Evolutionary conservation across 2,329 filamentous ascomycete species (phyloP), one percentile per base, ranked within the genome.

Genomic region (Dothiorella sarmentorum): DNA sequence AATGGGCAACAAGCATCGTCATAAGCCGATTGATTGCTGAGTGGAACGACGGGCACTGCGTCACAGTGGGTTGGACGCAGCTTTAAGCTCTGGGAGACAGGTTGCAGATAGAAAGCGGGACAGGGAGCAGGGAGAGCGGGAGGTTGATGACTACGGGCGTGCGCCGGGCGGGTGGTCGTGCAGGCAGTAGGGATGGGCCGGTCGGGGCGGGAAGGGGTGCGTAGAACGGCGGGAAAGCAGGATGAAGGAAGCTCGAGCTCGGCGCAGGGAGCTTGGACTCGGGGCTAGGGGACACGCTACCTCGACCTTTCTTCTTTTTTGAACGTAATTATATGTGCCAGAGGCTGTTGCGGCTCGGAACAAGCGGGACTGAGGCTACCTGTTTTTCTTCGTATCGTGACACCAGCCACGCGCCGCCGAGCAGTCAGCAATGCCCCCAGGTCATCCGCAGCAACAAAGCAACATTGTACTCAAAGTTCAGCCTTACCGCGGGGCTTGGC

Each of bases 161-260:
- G 49, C 20, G 24, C 49, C 35, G 35, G n/a, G 49, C 29, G 49
- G 33, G 27, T 53, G 49, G 49, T 53, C 35, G 49, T 40, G 49
- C 49, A 29, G 49, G 29, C 45, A 27, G 49, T 53, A 53, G 49
- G 49, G 49, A 53, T 53, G 33, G 33, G 49, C 49, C 26, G 49
- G 49, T 53, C 49, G 49, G 49, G n/a, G 33, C 49, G 49, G n/a
- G 49, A 40, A 53, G 17, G 49, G 49, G 49, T 40, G 49, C 49
- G 33, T n/a, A 38, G 35, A 24, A 51, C 38, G 47, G 27, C 47
- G 47, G 38, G 47, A 27, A 33, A 51, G 43, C 17, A 40, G 20
- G 37, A 40, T 7, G 24, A 5, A 11, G 29, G 17, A 29, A 51
- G 47, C 47, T 51, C 47, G 47, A 51, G 47, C 47, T 51, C 27